These are phyloP conservation scores for Populus euphratica DNA, from an alignment of 345 rosid species.

Conservation along the genomic window DNA sequence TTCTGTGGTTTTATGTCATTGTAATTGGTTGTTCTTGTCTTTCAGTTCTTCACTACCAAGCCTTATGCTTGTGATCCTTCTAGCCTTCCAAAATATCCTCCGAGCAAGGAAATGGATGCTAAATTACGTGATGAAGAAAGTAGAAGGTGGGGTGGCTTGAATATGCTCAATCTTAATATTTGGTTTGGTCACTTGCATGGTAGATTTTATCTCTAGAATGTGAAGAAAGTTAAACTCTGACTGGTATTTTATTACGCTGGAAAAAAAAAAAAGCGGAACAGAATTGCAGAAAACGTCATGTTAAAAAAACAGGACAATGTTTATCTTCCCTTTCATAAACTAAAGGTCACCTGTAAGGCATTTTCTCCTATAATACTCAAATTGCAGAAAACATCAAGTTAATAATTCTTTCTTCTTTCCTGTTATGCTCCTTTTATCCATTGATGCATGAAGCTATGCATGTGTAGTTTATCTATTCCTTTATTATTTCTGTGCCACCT, in stretches of 20 bases:
- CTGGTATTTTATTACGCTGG: not conserved
- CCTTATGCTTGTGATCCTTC: constrained; percentile 37
- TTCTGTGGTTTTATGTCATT: not conserved
- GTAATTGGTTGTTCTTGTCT: constrained; percentile 14
- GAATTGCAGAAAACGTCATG: not conserved
- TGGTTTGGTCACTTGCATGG: not conserved
- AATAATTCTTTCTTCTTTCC: not conserved
- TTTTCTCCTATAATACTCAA: too few species aligned
- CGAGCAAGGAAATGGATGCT: constrained; percentile 37
- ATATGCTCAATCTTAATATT: not conserved
- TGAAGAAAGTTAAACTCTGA: too few species aligned
- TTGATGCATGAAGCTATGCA: not conserved
- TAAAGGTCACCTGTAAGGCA: not conserved
- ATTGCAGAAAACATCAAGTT: too few species aligned
- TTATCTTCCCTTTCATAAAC: not conserved
- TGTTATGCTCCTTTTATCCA: not conserved
- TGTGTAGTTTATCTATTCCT: not conserved
- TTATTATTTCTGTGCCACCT: too few species aligned
- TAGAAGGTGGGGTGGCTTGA: constrained; percentile 23
- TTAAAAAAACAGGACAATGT: too few species aligned
- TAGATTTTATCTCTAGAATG: too few species aligned
- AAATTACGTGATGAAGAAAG: constrained; percentile 33
- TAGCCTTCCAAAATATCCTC: constrained; percentile 37
- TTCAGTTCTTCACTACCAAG: constrained; percentile 31
- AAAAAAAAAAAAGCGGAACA: not conserved